Base-by-base conservation (phyloP, 2,329 filamentous ascomycete genomes). In the Aspergillus caelatus region DNA sequence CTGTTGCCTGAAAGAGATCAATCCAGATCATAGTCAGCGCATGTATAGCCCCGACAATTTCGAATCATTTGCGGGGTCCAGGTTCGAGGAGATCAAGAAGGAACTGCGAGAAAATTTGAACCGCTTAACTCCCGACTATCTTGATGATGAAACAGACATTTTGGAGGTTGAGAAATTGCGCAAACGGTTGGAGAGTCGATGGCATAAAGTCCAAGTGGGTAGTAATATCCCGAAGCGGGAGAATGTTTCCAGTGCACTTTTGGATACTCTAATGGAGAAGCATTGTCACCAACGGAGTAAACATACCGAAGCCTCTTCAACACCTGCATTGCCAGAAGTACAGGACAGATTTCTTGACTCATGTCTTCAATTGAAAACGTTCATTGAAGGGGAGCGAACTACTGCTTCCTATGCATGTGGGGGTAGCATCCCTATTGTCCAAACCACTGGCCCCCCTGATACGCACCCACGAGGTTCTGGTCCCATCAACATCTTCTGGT, bases 401-500 rank as follows among this genome's bases (percentile, higher is more conserved):
- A 34, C 50, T 4, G 23, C 50, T 46, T 55, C 39, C 41, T 61
- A 55, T 26, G 28, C 21, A 9, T 61, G 58, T 23, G 58, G 58
- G 16, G 58, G 58, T 16, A 48, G 36, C 2, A 61, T 61, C 1
- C 28, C 36, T 2, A 55, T 61, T 2, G 39, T 34, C 7, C 14
- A n/a, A 14, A 8, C 28, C 8, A 14, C n/a, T 26, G 45, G n/a
- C 23, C 11, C 21, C 3, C 16, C 28, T 8, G 23, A 23, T 12
- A 52, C 6, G 2, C 12, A 52, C 12, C 8, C 48, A 28, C 23
- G 41, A 50, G 34, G 0, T 10, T 62, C 57, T 14, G 26, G 57
- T 7, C 62, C 48, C 19, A 48, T 67, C n/a, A 58, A 36, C 16
- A 34, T 67, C 19, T 62, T 56, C 23, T 68, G 66, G 65, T 46